Evolutionary conservation across 345 rosid species (phyloP).

Genomic region (Heritiera littoralis): DNA sequence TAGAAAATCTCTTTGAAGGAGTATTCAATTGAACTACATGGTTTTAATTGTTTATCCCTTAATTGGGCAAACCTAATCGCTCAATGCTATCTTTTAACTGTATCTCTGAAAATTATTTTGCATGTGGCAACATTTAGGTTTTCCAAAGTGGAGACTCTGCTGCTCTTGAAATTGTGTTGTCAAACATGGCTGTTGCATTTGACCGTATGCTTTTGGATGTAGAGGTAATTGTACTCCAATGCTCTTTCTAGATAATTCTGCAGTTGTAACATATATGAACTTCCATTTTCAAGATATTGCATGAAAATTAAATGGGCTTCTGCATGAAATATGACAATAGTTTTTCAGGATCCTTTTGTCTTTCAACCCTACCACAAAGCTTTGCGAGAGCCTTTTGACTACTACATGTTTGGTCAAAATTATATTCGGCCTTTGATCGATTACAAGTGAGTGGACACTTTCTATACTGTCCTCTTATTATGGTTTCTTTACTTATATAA

Average conservation of each 20-base stretch:
- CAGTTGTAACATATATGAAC: conserved; percentile 7
- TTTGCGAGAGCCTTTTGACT: conserved; percentile 88
- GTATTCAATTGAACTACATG: not conserved
- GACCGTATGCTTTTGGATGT: conserved; percentile 81
- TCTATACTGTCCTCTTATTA: conserved; percentile 8
- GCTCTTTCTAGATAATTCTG: conserved; percentile 21
- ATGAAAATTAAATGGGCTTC: conserved; percentile 18
- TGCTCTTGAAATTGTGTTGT: conserved; percentile 62
- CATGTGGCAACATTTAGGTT: conserved; percentile 48
- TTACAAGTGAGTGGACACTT: conserved; percentile 64
- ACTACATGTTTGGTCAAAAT: conserved; percentile 89
- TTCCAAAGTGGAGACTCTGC: conserved; percentile 60
- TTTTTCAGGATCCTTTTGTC: conserved; percentile 73
- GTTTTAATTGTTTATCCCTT: conserved; percentile 1
- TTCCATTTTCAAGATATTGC: not conserved
- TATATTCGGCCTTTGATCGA: conserved; percentile 82
- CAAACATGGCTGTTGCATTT: conserved; percentile 80
- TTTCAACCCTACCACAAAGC: conserved; percentile 86
- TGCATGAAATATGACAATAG: conserved; percentile 27
- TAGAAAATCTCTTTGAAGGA: not conserved
- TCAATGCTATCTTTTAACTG: not conserved
- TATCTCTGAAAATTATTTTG: not conserved
- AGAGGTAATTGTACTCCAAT: conserved; percentile 54
- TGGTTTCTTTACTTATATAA: conserved; percentile 8
- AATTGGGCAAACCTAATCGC: not conserved